These are phyloP conservation scores for Phyllostachys edulis DNA, from an alignment of 176 grass and related monocot genomes.

Conservation along the genomic window DNA sequence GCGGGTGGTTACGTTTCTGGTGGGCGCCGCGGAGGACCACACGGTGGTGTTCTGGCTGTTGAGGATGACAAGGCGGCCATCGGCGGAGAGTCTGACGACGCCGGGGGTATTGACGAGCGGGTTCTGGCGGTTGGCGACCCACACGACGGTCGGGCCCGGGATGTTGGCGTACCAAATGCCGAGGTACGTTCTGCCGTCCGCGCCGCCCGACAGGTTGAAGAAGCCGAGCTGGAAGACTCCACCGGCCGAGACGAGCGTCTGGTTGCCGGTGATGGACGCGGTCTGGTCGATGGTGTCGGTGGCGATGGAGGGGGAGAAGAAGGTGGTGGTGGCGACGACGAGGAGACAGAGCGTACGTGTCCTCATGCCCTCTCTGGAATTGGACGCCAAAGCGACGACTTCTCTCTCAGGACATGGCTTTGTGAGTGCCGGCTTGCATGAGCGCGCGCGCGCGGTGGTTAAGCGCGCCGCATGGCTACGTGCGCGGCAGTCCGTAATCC, in stretches of 20 bases:
- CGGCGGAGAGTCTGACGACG: constrained; percentile 19
- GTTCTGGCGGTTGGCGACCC: constrained; percentile 52
- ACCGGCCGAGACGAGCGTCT: constrained; percentile 54
- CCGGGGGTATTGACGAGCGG: constrained; percentile 17
- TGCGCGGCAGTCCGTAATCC: background rate
- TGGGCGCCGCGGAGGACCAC: constrained; percentile 31
- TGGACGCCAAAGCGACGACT: background rate
- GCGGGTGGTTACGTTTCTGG: background rate
- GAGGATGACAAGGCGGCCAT: constrained; percentile 34
- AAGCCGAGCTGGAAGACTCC: constrained; percentile 59
- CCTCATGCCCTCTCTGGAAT: background rate
- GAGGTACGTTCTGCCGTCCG: constrained; percentile 32
- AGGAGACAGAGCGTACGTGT: background rate
- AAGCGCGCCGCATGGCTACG: background rate
- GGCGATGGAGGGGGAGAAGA: background rate
- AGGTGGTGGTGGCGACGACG: background rate
- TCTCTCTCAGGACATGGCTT: constrained; percentile 16
- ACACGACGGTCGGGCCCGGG: constrained; percentile 30
- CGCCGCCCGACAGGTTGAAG: constrained; percentile 40
- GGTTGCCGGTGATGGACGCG: constrained; percentile 31
- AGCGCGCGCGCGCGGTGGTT: background rate
- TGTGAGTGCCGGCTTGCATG: background rate
- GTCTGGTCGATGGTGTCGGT: constrained; percentile 16
- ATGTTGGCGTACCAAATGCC: constrained; percentile 40
- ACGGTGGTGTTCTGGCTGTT: constrained; percentile 31